Evolutionary conservation across 2,329 filamentous ascomycete species (phyloP).

Genomic region (Fusarium napiforme): DNA sequence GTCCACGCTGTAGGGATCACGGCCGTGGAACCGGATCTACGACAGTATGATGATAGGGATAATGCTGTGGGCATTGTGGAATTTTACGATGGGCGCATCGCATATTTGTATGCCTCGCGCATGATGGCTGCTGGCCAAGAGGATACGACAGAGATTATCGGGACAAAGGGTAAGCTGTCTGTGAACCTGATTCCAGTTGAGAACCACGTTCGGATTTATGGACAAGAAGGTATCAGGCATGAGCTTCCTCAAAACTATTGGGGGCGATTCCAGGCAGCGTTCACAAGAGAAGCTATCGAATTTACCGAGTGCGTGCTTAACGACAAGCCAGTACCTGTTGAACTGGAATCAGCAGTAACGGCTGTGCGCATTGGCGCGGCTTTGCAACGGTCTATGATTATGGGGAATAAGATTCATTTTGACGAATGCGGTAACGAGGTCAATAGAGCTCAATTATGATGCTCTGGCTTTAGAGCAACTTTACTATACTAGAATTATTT

Average conservation of each 20-base stretch:
- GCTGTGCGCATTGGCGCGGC: constrained; percentile 70
- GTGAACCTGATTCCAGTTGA: constrained; percentile 65
- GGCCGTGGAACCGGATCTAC: constrained; percentile 43
- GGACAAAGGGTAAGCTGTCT: constrained; percentile 71
- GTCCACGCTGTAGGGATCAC: constrained; percentile 46
- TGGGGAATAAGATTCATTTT: constrained; percentile 67
- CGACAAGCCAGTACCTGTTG: constrained; percentile 64
- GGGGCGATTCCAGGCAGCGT: constrained; percentile 70
- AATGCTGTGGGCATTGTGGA: constrained; percentile 67
- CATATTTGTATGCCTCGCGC: constrained; percentile 70
- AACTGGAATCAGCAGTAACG: constrained; percentile 66
- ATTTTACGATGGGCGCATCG: constrained; percentile 71
- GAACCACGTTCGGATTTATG: constrained; percentile 66
- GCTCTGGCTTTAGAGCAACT: rapidly evolving
- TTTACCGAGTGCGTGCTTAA: constrained; percentile 70
- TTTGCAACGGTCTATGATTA: constrained; percentile 66
- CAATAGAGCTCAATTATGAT: constrained; percentile 1
- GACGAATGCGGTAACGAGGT: constrained; percentile 50
- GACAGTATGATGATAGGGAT: constrained; percentile 45
- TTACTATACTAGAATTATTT: too few species aligned
- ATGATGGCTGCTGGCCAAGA: constrained; percentile 78
- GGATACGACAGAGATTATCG: constrained; percentile 74
- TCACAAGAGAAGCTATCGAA: constrained; percentile 71
- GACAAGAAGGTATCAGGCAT: constrained; percentile 58
- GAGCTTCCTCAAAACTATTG: constrained; percentile 72